Evolutionary conservation across 2,329 filamentous ascomycete genomes (phyloP), one percentile per base, ranked within the genome.

Genomic region (Grosmannia clavigera): DNA sequence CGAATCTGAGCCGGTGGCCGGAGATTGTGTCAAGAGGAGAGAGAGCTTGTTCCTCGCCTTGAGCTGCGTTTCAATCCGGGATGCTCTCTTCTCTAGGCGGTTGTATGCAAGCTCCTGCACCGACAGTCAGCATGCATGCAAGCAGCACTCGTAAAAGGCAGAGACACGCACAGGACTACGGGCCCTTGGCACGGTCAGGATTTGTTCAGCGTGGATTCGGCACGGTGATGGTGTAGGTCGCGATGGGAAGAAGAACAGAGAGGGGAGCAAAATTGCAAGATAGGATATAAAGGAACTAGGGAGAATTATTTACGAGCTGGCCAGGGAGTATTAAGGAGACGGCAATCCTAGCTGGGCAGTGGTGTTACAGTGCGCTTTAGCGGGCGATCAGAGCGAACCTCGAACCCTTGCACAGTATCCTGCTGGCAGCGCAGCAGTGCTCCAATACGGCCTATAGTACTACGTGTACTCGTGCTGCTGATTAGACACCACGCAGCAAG

Each of bases 301-400:
- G n/a, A 51, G 46, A 51, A 48, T 58, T 51, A 58, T 51, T 51
- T 35, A 51, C 29, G 43, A 38, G 55, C 25, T 11, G 25, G 7
- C 4, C 22, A 51, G 40, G 27, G 31, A 51, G 40, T 40, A 27
- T 27, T 27, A 55, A 55, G 52, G 52, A 55, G 52, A 55, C 52
- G 35, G 54, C 14, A 40, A n/a, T 27, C 46, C 56, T 46, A 40
- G 56, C 56, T 12, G 9, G 14, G 3, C 46, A 31, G 46, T 31
- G 43, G 56, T 50, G 56, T 33, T 57, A 50, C 55, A 57, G 55
- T n/a, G 55, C n/a, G 27, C 12, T 57, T 35, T 57, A 57, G 55
- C 12, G 55, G 38, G 9, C 27, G 55, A 33, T 57, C 55, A 48
- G 43, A 46, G 38, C 40, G 16, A 38, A 31, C 33, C 29, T 35